Percentiles rank a stretch among this genome's conserved stretches.
Evolutionary conservation across 257 asterid genomes (phyloP).

Genomic region (Prunella vulgaris): DNA sequence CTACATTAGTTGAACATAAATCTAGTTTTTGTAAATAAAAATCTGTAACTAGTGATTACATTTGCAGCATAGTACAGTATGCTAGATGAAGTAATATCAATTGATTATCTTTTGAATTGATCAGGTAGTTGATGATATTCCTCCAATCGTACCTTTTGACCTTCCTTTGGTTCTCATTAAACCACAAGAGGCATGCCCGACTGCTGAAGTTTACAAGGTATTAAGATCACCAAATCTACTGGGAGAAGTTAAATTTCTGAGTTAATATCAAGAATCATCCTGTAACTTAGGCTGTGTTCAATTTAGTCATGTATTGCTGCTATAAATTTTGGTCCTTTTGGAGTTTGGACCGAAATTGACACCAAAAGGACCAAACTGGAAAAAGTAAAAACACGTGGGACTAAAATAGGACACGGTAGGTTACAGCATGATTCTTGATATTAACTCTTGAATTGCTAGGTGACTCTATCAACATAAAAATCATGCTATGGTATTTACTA

Average conservation of each 20-base stretch:
- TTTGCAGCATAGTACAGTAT: neutral
- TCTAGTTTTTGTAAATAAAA: constrained; percentile 3
- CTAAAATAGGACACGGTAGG: too few relatives aligned
- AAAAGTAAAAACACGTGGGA: too few relatives aligned
- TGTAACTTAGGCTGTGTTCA: too few relatives aligned
- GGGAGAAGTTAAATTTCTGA: neutral
- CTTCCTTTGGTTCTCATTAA: constrained; percentile 90
- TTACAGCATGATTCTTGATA: too few relatives aligned
- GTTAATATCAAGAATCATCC: too few relatives aligned
- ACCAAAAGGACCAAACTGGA: too few relatives aligned
- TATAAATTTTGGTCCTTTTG: too few relatives aligned
- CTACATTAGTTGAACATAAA: neutral
- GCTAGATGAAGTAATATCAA: neutral
- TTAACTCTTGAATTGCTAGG: neutral
- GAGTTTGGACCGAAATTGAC: too few relatives aligned
- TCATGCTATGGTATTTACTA: constrained; percentile 14
- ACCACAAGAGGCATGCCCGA: constrained; percentile 87
- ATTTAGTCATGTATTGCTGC: too few relatives aligned
- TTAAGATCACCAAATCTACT: too few relatives aligned
- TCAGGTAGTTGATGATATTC: constrained; percentile 83
- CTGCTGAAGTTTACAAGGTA: constrained; percentile 99
- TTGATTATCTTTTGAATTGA: constrained; percentile 13
- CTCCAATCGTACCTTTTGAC: constrained; percentile 52
- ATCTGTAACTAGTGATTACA: neutral
- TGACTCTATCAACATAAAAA: neutral